Evolutionary conservation across 2,329 filamentous ascomycete species (phyloP).

Genomic region (Kalmusia sp.): DNA sequence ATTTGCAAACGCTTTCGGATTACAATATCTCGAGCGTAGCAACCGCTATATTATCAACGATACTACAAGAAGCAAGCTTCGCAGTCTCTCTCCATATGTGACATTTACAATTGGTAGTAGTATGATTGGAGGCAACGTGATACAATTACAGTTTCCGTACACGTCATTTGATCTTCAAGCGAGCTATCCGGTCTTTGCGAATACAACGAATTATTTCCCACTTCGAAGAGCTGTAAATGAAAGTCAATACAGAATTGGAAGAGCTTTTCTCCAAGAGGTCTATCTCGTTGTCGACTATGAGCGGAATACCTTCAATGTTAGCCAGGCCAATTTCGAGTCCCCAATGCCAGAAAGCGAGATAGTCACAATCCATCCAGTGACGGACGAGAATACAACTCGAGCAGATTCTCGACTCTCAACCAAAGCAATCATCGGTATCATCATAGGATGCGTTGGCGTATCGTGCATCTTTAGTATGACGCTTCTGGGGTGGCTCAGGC

Average conservation of each 20-base stretch:
- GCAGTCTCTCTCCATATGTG: conserved; percentile 25
- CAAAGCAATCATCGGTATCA: no score
- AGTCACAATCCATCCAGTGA: no score
- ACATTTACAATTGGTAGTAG: conserved; percentile 18
- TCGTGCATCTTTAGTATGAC: no score
- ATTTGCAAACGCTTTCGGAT: conserved; percentile 45
- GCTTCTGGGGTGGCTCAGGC: no score
- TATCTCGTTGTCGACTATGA: conserved; percentile 47
- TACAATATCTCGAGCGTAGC: conserved; percentile 40
- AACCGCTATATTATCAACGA: conserved; percentile 48
- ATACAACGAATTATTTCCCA: conserved; percentile 42
- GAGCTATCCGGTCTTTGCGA: conserved; percentile 27
- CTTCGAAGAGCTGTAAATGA: conserved; percentile 43
- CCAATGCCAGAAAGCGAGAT: no score
- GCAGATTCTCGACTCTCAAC: no score
- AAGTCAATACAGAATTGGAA: conserved; percentile 42
- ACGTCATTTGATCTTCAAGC: conserved; percentile 41
- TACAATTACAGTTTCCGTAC: conserved; percentile 29
- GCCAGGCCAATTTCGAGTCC: no score
- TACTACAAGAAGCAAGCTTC: conserved; percentile 33
- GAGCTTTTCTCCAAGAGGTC: conserved; percentile 47
- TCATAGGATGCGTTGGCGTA: no score
- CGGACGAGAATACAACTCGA: no score
- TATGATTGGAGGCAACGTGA: conserved; percentile 14
- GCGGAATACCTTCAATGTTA: conserved; percentile 19